Evolutionary conservation across 257 asterid genomes (phyloP).

Genomic region (Handroanthus guayacan): DNA sequence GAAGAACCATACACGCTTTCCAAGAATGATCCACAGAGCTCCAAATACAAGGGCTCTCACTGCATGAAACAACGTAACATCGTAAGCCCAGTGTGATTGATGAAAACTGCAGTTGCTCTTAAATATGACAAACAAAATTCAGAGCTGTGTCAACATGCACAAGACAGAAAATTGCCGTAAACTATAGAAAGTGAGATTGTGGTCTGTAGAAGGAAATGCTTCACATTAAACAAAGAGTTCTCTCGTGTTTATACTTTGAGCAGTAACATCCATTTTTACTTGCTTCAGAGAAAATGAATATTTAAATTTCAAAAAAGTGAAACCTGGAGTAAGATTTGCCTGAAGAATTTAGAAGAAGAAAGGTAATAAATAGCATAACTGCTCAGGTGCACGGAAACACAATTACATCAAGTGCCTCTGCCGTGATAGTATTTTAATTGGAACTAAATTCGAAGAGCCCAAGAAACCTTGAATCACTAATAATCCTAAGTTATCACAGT

Average conservation of each 20-base stretch:
- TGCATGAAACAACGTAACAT: constrained; percentile 39
- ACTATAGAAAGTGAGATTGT: not conserved
- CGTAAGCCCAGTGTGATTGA: constrained; percentile 10
- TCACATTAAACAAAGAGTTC: not conserved
- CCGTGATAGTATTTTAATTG: not conserved
- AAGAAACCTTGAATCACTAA: not conserved
- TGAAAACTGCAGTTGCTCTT: constrained; percentile 4
- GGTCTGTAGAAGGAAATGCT: not conserved
- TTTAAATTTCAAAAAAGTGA: not conserved
- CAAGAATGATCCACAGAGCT: constrained; percentile 62
- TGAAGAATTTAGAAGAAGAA: not conserved
- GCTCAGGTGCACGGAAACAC: not conserved
- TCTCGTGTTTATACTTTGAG: not conserved
- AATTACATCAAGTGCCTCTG: not conserved
- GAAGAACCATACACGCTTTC: constrained; percentile 81
- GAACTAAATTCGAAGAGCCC: not conserved
- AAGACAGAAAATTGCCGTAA: not conserved
- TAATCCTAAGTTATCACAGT: not conserved
- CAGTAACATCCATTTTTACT: not conserved
- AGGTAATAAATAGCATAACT: not conserved
- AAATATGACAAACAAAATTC: not conserved
- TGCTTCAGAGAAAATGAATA: not conserved
- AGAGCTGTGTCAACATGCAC: not conserved
- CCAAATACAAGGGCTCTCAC: constrained; percentile 75
- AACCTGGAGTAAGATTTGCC: not conserved